Base-by-base conservation (phyloP, 2,329 filamentous ascomycete species). In the Colletotrichum zoysiae region DNA sequence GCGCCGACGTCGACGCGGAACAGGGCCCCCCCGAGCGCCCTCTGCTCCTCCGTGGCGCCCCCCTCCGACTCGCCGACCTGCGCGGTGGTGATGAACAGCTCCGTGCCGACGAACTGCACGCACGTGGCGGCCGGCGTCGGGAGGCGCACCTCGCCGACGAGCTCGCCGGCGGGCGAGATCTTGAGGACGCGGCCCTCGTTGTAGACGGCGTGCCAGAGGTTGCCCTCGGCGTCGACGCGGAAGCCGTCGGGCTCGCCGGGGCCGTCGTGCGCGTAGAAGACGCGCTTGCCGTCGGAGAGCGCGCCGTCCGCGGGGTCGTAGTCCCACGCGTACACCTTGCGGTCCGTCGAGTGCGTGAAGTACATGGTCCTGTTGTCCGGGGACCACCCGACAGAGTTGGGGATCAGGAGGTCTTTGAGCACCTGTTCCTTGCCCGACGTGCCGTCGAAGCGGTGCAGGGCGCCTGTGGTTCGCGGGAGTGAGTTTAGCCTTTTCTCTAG, bases 131-230 rank as follows among this genome's bases (percentile, higher is more conserved):
- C 93, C 73, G 87, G 87, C 16, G 95, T 97, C 5, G 95, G 94
- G 74, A 97, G 84, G 67, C 84, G 86, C 74, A 98, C 86, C 82
- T 94, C 89, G 8, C 93, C 94, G 6, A 95, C 85, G 40, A 97
- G 82, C 77, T 90, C 84, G 3, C 94, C 94, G 62, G 87, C 81
- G 5, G 90, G 89, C 59, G 88, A 89, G 77, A 97, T 91, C 79
- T 92, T 90, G 75, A 97, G 83, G 33, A 97, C 93, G 72, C 90
- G 88, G 71, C 88, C 85, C 74, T 92, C 93, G 65, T 94, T 94
- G 78, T 94, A 96, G n/a, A 96, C 86, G 9, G 94, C 93, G 73
- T 93, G 91, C 95, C 95, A 98, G 77, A 97, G 86, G 83, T 92
- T 92, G n/a, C 94, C 95, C 66, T 97, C 90, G 55, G 87, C 88